A percentile compares a stretch with the other conserved stretches of the same genome.
Conservation (phyloP, 805 yeast species). For the Candida patagonica region DNA sequence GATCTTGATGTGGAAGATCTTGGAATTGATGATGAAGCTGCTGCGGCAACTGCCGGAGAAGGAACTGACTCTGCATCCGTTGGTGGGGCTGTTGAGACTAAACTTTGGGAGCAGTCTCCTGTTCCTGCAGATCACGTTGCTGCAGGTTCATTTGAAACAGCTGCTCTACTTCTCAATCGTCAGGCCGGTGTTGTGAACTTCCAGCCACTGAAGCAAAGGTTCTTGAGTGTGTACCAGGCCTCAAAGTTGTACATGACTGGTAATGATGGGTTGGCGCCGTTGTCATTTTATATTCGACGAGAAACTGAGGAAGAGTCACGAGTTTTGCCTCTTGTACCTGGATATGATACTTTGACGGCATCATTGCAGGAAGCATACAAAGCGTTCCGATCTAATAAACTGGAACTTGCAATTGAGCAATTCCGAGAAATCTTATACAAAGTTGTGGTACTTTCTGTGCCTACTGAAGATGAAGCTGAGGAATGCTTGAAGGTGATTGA, state of each 20-base stretch:
- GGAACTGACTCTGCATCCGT: conserved; percentile 24
- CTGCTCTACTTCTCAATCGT: conserved; percentile 82
- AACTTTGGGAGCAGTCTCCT: conserved; percentile 78
- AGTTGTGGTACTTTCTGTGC: conserved; percentile 61
- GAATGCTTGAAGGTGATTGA: conserved; percentile 63
- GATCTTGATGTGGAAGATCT: conserved; percentile 63
- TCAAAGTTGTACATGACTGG: conserved; percentile 69
- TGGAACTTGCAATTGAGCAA: conserved; percentile 67
- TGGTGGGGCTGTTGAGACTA: conserved; percentile 49
- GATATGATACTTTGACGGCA: conserved; percentile 54
- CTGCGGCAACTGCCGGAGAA: conserved; percentile 23
- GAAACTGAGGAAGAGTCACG: conserved; percentile 40
- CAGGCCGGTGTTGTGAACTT: conserved; percentile 83
- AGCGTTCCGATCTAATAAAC: conserved; percentile 71
- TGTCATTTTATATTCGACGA: conserved; percentile 58
- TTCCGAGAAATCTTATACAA: conserved; percentile 78
- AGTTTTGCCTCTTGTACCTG: conserved; percentile 64
- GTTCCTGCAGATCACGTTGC: conserved; percentile 91
- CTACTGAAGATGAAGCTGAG: conserved; percentile 62
- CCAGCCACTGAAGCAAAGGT: conserved; percentile 77
- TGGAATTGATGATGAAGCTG: conserved; percentile 35
- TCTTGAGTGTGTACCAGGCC: conserved; percentile 75
- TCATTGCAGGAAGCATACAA: conserved; percentile 67
- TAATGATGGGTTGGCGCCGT: conserved; percentile 62
- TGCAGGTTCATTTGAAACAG: conserved; percentile 93